Evolutionary conservation across 2,329 filamentous ascomycete species (phyloP).

Genomic region (Calonectria crousiana): DNA sequence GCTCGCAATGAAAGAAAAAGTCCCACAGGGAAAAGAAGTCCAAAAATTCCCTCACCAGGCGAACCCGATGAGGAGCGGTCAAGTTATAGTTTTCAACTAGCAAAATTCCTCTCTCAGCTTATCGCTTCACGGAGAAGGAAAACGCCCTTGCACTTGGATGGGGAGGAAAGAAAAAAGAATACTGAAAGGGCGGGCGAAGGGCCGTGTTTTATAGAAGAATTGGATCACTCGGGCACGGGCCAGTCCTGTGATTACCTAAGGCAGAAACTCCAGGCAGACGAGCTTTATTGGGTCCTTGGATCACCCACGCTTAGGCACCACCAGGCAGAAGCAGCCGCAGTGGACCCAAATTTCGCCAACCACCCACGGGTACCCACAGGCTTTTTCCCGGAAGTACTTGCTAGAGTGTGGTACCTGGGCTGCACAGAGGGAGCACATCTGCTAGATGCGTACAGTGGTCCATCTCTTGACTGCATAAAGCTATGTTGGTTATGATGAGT

Average conservation of each 20-base stretch:
- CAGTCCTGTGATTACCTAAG: conserved; percentile 36
- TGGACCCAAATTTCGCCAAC: conserved; percentile 9
- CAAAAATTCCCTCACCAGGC: conserved; percentile 81
- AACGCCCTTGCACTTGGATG: conserved; percentile 78
- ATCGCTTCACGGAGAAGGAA: conserved; percentile 71
- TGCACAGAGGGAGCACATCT: neutral
- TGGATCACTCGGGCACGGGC: conserved; percentile 36
- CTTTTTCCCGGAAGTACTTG: neutral
- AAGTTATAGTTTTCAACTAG: conserved; percentile 88
- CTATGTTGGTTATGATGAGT: neutral
- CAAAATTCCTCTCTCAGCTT: conserved; percentile 84
- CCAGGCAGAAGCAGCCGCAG: conserved; percentile 34
- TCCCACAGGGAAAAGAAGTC: conserved; percentile 51
- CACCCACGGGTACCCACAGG: neutral
- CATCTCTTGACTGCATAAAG: neutral
- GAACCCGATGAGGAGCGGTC: conserved; percentile 77
- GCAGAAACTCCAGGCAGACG: conserved; percentile 22
- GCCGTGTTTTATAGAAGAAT: conserved; percentile 49
- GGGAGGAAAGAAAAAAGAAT: conserved; percentile 59
- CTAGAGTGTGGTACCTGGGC: neutral
- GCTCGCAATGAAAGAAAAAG: conserved; percentile 57
- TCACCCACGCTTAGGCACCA: conserved; percentile 36
- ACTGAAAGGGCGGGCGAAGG: conserved; percentile 41
- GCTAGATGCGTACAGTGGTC: neutral
- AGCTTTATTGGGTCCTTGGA: conserved; percentile 29